Evolutionary conservation across 306 rosid genomes (phyloP).

Genomic region (Trifolium repens): DNA sequence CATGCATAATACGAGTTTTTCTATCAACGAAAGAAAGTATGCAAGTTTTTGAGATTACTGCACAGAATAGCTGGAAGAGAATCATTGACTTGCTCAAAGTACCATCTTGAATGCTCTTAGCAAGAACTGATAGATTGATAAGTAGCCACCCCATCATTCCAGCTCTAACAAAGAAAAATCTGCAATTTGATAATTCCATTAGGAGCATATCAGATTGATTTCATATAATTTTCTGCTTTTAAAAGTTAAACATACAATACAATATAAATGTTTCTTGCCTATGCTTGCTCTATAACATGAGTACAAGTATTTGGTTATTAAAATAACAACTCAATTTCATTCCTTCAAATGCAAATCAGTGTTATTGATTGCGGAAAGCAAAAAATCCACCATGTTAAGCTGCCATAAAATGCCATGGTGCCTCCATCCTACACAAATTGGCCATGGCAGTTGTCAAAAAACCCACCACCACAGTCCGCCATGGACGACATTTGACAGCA

Average conservation of each 20-base stretch:
- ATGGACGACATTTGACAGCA: neutral
- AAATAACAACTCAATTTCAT: neutral
- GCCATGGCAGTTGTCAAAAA: neutral
- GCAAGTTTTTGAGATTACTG: slow-evolving; percentile 59
- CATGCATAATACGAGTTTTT: neutral
- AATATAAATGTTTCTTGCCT: neutral
- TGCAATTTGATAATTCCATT: slow-evolving; percentile 48
- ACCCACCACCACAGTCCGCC: neutral
- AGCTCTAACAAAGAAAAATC: slow-evolving; percentile 98
- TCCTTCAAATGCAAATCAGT: slow-evolving; percentile 16
- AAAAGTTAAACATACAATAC: no score
- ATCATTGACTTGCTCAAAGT: slow-evolving; percentile 75
- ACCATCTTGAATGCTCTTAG: slow-evolving; percentile 67
- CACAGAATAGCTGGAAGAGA: slow-evolving; percentile 82
- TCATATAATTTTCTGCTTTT: neutral
- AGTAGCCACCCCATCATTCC: slow-evolving; percentile 99
- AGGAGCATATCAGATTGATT: slow-evolving; percentile 36
- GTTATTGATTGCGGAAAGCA: neutral
- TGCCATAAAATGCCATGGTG: neutral
- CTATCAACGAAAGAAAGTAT: slow-evolving; percentile 19
- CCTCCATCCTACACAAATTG: neutral
- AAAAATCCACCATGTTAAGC: neutral
- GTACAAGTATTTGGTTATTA: neutral
- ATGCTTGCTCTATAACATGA: neutral
- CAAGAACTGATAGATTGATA: slow-evolving; percentile 80